Base-by-base conservation (phyloP, 208 protist genomes). In the Phytomonas sp. region DNA sequence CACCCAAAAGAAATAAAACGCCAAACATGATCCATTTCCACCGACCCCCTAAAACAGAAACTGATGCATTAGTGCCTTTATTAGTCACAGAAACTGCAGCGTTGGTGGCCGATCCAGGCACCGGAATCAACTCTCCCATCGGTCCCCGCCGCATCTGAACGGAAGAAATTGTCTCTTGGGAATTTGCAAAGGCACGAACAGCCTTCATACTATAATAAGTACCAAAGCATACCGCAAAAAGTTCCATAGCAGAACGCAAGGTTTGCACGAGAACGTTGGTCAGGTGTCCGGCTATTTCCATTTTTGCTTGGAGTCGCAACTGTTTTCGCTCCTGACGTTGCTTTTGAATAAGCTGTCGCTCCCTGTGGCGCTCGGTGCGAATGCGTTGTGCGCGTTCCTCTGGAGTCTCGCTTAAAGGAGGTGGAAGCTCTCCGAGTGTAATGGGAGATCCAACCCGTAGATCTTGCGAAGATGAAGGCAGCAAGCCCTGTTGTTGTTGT, bases 201-300 rank as follows among this genome's bases (percentile, higher is more conserved):
- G 86, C 86, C 71, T 88, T 91, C 66, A 94, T 85, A 76, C 88
- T 94, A 76, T 94, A 94, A 76, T 91, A 94, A 16, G 88, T 91
- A 36, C 88, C 88, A 74, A 94, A 92, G 67, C 86, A 88, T 70
- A 94, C 86, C 26, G 84, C 80, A 60, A 91, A 89, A 60, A 94
- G 73, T 75, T 94, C 88, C 74, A 90, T 81, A 4, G 79, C 78
- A 29, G 88, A 94, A 26, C 88, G 85, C 56, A 92, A 75, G 1
- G 86, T 77, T 76, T 94, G 88, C 29, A 94, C 80, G 16, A 94
- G 77, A 29, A 91, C 83, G 73, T 94, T 86, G 29, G 87, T 84
- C 49, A 91, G 66, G 62, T 94, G 85, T 34, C 86, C 85, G 7
- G 76, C 77, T 33, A 94, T 79, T 67, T 94, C 82, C 79, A 94